Percentiles rank a stretch among this genome's conserved stretches.
Evolutionary conservation across 495 filamentous ascomycete genomes (phyloP).

Genomic region (Penicillium canariense): DNA sequence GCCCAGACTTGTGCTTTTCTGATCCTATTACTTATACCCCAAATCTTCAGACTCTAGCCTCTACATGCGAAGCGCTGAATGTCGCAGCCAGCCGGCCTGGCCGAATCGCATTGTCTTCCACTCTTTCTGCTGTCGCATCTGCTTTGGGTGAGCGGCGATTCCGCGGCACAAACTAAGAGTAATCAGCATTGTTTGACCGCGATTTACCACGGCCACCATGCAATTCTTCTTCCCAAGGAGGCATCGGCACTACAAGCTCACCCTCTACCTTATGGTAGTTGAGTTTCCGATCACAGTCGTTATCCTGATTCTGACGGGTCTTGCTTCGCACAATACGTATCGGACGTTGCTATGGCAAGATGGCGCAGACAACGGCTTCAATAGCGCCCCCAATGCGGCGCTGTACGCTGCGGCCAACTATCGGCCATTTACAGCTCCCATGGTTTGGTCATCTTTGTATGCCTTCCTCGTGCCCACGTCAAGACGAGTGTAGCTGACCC

Average conservation of each 20-base stretch:
- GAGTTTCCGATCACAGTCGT: slow-evolving; percentile 71
- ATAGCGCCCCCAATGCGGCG: slow-evolving; percentile 70
- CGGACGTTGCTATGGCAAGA: slow-evolving; percentile 79
- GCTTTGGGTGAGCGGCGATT: slow-evolving; percentile 6
- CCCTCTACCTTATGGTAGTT: slow-evolving; percentile 63
- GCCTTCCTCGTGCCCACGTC: slow-evolving; percentile 31
- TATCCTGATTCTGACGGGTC: slow-evolving; percentile 73
- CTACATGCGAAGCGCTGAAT: slow-evolving; percentile 35
- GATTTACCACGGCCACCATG: slow-evolving; percentile 22
- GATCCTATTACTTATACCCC: not conserved
- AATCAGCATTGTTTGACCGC: not conserved
- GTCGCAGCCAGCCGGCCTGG: slow-evolving; percentile 45
- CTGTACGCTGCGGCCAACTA: slow-evolving; percentile 79
- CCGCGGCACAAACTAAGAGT: not conserved
- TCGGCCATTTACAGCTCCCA: slow-evolving; percentile 59
- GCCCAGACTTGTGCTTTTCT: slow-evolving; percentile 20
- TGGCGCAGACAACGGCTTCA: slow-evolving; percentile 75
- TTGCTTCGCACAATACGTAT: slow-evolving; percentile 77
- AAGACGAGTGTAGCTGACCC: slow-evolving; percentile 14
- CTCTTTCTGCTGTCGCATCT: not conserved
- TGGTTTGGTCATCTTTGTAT: slow-evolving; percentile 83
- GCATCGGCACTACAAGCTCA: slow-evolving; percentile 64
- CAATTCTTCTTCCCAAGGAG: slow-evolving; percentile 44
- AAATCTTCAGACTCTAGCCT: slow-evolving; percentile 9
- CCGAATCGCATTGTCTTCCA: slow-evolving; percentile 18